Evolutionary conservation across 805 yeast genomes (phyloP).

Genomic region (Pichia paraexigua): DNA sequence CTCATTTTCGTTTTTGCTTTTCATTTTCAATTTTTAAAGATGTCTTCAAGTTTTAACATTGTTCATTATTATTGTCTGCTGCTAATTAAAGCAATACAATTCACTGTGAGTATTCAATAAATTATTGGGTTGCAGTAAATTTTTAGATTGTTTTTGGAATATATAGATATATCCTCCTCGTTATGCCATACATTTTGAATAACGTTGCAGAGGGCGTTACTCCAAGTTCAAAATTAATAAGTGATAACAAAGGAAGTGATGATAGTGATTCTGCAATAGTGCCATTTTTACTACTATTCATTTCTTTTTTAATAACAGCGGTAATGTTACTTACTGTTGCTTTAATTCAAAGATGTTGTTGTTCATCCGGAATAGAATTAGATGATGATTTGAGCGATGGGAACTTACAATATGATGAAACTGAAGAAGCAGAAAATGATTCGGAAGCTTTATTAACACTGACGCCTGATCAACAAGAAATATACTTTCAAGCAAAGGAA

Average conservation of each 20-base stretch:
- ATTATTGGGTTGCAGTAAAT: no score
- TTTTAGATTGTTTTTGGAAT: background rate
- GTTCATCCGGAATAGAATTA: background rate
- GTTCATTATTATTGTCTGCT: no score
- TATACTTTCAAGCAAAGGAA: constrained; percentile 60
- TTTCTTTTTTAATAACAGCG: background rate
- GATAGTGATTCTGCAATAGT: background rate
- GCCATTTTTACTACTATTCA: constrained; percentile 1
- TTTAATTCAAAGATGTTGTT: constrained; percentile 3
- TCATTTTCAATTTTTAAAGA: no score
- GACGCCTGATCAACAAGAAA: constrained; percentile 59
- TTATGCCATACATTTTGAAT: background rate
- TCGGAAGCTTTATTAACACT: constrained; percentile 50
- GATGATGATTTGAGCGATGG: background rate
- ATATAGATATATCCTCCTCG: background rate
- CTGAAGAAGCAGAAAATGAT: constrained; percentile 47
- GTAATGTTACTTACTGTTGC: background rate
- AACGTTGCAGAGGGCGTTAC: background rate
- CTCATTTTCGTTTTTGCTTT: background rate
- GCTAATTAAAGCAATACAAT: background rate
- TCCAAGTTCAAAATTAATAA: background rate
- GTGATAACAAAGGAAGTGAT: background rate
- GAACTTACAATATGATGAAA: constrained; percentile 3
- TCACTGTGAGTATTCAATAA: background rate
- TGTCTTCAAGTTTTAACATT: no score